Evolutionary conservation across 2,329 filamentous ascomycete species (phyloP).

Genomic region (Alternaria ventricosa): DNA sequence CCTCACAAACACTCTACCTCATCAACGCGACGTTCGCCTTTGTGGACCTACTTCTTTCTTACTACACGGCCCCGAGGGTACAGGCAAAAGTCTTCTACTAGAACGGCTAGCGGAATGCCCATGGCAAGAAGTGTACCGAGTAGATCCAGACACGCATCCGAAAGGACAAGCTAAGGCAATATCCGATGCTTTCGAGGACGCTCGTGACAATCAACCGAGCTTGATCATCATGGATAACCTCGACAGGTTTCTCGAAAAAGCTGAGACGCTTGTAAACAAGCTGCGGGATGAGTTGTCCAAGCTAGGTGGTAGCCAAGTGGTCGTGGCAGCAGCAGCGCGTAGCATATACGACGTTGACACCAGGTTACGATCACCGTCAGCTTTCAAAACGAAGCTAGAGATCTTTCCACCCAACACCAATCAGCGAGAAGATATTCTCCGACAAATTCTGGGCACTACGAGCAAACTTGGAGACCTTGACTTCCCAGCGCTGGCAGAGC

Average conservation of each 20-base stretch:
- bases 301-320: constrained; percentile 63
- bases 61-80: constrained; percentile 81
- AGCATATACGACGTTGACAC: constrained; percentile 75
- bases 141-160: constrained; percentile 58
- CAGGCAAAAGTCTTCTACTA: constrained; percentile 81
- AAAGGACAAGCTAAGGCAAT: constrained; percentile 62
- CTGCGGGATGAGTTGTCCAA: constrained; percentile 54
- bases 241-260: constrained; percentile 62
- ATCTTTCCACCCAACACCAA: constrained; percentile 77
- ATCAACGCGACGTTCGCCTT: constrained; percentile 33
- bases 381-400: constrained; percentile 72
- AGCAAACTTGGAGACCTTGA: constrained; percentile 59
- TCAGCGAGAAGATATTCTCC: constrained; percentile 76
- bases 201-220: constrained; percentile 72
- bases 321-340: constrained; percentile 78
- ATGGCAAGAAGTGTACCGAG: constrained; percentile 73
- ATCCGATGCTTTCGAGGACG: constrained; percentile 72
- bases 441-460: constrained; percentile 51
- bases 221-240: constrained; percentile 81
- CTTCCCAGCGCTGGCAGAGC: constrained; percentile 66
- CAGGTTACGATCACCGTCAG: constrained; percentile 68
- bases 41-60: constrained; percentile 64
- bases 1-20: constrained; percentile 25
- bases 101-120: constrained; percentile 67
- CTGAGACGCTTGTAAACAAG: constrained; percentile 32